These are phyloP conservation scores for Stephania japonica DNA, from an alignment of 164 flowering plant genomes.

Conservation along the genomic window DNA sequence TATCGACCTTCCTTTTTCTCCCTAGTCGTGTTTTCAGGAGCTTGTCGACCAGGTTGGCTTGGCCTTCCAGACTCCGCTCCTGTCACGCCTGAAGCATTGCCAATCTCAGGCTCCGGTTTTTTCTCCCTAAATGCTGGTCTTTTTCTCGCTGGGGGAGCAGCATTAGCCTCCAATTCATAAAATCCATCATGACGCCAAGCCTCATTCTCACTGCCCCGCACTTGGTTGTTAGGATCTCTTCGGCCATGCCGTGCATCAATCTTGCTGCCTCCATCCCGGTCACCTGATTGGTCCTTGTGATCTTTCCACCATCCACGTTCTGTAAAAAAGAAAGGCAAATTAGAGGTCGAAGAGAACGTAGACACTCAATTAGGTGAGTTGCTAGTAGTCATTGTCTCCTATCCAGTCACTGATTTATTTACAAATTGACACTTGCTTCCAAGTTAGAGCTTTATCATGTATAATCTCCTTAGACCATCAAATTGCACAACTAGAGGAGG, in stretches of 20 bases:
- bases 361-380: neutral
- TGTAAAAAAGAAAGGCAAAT: slow-evolving; percentile 15
- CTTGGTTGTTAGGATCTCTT: slow-evolving; percentile 40
- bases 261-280: slow-evolving; percentile 23
- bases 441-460: neutral
- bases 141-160: slow-evolving; percentile 47
- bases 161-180: slow-evolving; percentile 45
- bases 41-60: slow-evolving; percentile 18
- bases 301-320: slow-evolving; percentile 60
- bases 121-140: slow-evolving; percentile 89
- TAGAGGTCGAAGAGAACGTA: neutral
- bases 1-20: slow-evolving; percentile 37
- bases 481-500: neutral
- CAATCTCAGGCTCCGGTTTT: slow-evolving; percentile 43
- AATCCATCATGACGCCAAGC: slow-evolving; percentile 73
- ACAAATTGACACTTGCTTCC: neutral
- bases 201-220: slow-evolving; percentile 27
- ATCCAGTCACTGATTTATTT: too few relatives aligned
- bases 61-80: slow-evolving; percentile 26
- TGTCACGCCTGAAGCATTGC: slow-evolving; percentile 24
- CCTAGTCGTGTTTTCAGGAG: slow-evolving; percentile 26
- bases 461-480: neutral
- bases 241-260: slow-evolving; percentile 15
- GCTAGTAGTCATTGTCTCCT: neutral
- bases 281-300: slow-evolving; percentile 33